Evolutionary conservation across 164 flowering plant species (phyloP).

Genomic region (Pachysandra terminalis): DNA sequence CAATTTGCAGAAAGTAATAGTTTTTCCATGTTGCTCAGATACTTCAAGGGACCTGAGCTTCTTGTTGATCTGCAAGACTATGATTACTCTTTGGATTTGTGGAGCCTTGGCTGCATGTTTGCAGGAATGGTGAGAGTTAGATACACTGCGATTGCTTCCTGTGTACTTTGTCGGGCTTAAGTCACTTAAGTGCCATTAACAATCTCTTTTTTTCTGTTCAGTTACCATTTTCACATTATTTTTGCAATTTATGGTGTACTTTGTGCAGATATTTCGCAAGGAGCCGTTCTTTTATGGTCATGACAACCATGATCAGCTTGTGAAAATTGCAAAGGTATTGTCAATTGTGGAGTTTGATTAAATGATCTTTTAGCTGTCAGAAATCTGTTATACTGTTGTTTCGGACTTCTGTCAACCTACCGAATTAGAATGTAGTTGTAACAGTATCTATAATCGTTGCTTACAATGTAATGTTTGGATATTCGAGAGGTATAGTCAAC

Average conservation of each 20-base stretch:
- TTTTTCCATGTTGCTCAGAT: conserved; percentile 22
- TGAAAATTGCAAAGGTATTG: conserved; percentile 77
- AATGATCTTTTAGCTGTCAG: conserved; percentile 1
- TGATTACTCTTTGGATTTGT: conserved; percentile 58
- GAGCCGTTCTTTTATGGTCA: conserved; percentile 90
- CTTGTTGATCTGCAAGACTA: conserved; percentile 62
- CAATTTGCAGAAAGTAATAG: not conserved
- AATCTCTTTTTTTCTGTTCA: not conserved
- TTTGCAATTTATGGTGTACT: not conserved
- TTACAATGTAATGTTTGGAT: too few species aligned
- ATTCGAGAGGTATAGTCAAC: too few species aligned
- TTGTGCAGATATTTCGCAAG: conserved; percentile 71
- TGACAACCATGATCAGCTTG: conserved; percentile 87
- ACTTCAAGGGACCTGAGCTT: conserved; percentile 60
- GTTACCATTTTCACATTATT: not conserved
- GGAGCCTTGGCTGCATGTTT: conserved; percentile 70
- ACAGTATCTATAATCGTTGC: too few species aligned
- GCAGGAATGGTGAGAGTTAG: conserved; percentile 53
- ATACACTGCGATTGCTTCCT: not conserved
- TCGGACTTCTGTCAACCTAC: too few species aligned
- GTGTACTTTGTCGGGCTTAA: not conserved
- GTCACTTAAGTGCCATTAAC: not conserved
- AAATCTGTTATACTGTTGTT: too few species aligned
- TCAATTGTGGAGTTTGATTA: not conserved
- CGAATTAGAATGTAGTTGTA: too few species aligned